A percentile compares a stretch with the other conserved stretches of the same genome.
These are phyloP conservation scores for Lentinula raphanica DNA, from an alignment of 768 basidiomycete species.

Conservation along the genomic window DNA sequence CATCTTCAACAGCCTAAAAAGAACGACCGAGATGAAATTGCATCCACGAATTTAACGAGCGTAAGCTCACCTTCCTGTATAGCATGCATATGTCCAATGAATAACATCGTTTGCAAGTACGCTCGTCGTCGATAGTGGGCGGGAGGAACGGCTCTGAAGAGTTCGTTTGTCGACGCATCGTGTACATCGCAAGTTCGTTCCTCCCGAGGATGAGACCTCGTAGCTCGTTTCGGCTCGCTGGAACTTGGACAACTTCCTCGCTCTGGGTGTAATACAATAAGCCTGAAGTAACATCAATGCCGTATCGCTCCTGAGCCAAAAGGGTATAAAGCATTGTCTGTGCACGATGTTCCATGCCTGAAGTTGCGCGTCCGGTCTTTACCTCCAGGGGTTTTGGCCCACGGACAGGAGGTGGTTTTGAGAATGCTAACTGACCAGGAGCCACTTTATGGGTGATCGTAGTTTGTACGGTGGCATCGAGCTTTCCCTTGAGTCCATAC, in stretches of 20 bases:
- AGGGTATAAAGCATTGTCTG: conserved; percentile 98
- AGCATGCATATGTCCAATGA: conserved; percentile 87
- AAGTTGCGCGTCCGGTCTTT: conserved; percentile 80
- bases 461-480: conserved; percentile 84
- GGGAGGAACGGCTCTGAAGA: conserved; percentile 65
- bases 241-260: conserved; percentile 81
- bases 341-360: conserved; percentile 89
- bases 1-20: conserved; percentile 64
- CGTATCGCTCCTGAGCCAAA: conserved; percentile 88
- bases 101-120: conserved; percentile 78
- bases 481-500: conserved; percentile 92
- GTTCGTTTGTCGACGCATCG: conserved; percentile 44
- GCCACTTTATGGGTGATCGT: conserved; percentile 45
- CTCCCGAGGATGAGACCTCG: conserved; percentile 74
- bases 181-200: conserved; percentile 80
- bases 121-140: conserved; percentile 76
- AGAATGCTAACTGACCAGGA: conserved; percentile 12
- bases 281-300: conserved; percentile 71
- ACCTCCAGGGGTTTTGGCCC: conserved; percentile 84
- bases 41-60: too few relatives aligned
- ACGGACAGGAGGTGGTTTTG: conserved; percentile 20
- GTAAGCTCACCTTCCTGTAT: conserved; percentile 62
- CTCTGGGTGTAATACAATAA: conserved; percentile 92
- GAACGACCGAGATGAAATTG: not conserved
- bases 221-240: conserved; percentile 75